Evolutionary conservation across 345 rosid species (phyloP), one percentile per base, ranked within the genome.

Genomic region (Pistacia integerrima): DNA sequence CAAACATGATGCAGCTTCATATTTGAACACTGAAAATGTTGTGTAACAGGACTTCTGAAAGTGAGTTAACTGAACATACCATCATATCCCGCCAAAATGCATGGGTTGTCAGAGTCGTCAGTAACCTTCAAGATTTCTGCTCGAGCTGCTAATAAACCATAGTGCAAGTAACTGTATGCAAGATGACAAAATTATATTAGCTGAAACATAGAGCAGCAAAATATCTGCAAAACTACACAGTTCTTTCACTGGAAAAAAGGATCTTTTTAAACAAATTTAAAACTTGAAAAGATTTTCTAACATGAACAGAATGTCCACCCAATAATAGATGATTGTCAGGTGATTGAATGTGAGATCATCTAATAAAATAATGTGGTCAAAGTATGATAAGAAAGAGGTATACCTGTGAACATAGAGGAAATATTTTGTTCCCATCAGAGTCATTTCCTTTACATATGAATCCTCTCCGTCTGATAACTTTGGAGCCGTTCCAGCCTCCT

Each of bases 341-440:
- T 71, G 36, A 58, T 22, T 38, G 64, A 57, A 30, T 9, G 49
- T 14, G 14, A 25, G 30, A 57, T 44, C 3, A 8, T 44, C 57
- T 35, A 20, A 35, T 10, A 59, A 58, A 76, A 56, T 38, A 52
- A 64, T 9, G 60, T 76, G 61, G 74, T 48, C 60, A 59, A 66
- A 17, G 65, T 35, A 58, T 60, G 55, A 38, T 75, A 72, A 13
- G 33, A 59, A 54, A 54, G 82, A 72, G 70, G 54, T 68, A 17
- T 78, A 95, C 99, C 98, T 95, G 87, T 96, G 98, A 81, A 96
- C 98, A 77, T 96, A 96, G 73, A 96, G 97, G 82, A 87, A 84
- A 80, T 96, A 96, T 73, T 77, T 90, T 78, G 85, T 85, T 64
- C 92, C 97, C 91, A 83, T 93, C 56, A 96, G 79, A 72, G 59